Conservation (phyloP, 1,284 basidiomycete species). For the Ceratobasidium sp. region DNA sequence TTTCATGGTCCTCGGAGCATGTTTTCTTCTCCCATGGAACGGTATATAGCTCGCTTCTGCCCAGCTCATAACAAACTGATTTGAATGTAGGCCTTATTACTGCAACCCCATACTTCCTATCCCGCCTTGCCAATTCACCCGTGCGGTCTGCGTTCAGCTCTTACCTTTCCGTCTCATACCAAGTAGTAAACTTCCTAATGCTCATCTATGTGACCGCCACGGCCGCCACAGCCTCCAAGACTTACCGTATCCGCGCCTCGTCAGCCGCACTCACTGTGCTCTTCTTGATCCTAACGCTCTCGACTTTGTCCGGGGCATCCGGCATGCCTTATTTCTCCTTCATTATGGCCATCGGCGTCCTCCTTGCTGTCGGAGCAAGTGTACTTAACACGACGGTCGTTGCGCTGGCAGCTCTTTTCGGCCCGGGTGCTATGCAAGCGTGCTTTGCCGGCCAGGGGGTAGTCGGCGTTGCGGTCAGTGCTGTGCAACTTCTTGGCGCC, state of each 20-base stretch:
- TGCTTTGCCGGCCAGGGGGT: conserved; percentile 30
- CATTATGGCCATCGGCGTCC: conserved; percentile 45
- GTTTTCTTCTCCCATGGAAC: conserved; percentile 35
- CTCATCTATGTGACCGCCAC: conserved; percentile 39
- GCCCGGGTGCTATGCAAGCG: conserved; percentile 36
- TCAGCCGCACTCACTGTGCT: conserved; percentile 45
- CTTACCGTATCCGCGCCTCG: conserved; percentile 36
- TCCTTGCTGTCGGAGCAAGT: conserved; percentile 49
- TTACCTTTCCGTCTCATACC: conserved; percentile 44
- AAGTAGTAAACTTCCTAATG: conserved; percentile 43
- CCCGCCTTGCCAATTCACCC: conserved; percentile 37
- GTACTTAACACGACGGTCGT: conserved; percentile 50
- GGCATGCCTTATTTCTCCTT: conserved; percentile 32
- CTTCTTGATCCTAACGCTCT: conserved; percentile 43
- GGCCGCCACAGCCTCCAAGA: conserved; percentile 42
- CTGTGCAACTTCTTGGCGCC: conserved; percentile 13
- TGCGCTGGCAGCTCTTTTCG: conserved; percentile 36
- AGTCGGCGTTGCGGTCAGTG: conserved; percentile 39
- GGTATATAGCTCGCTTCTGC: not conserved
- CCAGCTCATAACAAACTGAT: not conserved
- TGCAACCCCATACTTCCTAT: conserved; percentile 44
- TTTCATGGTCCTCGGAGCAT: conserved; percentile 55
- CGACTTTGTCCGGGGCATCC: conserved; percentile 8
- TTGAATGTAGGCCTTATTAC: conserved; percentile 41
- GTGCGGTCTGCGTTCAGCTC: conserved; percentile 47